Evolutionary conservation across 768 basidiomycete genomes (phyloP).

Genomic region (Suillus subaureus): DNA sequence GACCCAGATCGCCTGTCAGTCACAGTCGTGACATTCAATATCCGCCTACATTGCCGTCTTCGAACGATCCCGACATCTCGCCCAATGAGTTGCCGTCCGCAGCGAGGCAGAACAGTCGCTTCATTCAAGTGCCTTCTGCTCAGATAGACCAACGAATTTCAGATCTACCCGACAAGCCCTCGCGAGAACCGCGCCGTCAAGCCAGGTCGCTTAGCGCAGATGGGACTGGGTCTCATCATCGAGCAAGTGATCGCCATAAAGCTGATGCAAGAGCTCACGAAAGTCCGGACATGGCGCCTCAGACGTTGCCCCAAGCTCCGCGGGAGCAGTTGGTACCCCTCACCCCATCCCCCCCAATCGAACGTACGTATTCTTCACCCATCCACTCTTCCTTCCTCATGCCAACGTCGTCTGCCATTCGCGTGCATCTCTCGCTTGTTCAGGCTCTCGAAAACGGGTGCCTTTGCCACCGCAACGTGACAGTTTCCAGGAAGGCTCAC

Average conservation of each 20-base stretch:
- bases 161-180: constrained; percentile 19
- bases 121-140: constrained; percentile 20
- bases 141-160: constrained; percentile 17
- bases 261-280: constrained; percentile 9
- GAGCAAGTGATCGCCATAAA: constrained; percentile 17
- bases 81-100: constrained; percentile 7
- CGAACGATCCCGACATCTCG: constrained; percentile 20
- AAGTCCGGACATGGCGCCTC: neutral
- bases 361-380: constrained; percentile 40
- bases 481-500: constrained; percentile 28
- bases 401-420: constrained; percentile 28
- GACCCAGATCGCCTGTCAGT: constrained; percentile 40
- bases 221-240: constrained; percentile 19
- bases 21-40: constrained; percentile 34
- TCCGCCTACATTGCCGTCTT: constrained; percentile 16
- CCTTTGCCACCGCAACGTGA: constrained; percentile 41
- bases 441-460: constrained; percentile 35
- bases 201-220: constrained; percentile 20
- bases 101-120: constrained; percentile 23
- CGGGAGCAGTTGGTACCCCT: constrained; percentile 21
- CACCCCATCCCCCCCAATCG: constrained; percentile 28
- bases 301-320: constrained; percentile 4
- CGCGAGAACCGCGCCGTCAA: constrained; percentile 23
- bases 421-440: constrained; percentile 20
- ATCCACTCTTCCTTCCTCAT: constrained; percentile 32